Evolutionary conservation across 176 grass and related monocot species (phyloP).

Genomic region (Juncus effusus): DNA sequence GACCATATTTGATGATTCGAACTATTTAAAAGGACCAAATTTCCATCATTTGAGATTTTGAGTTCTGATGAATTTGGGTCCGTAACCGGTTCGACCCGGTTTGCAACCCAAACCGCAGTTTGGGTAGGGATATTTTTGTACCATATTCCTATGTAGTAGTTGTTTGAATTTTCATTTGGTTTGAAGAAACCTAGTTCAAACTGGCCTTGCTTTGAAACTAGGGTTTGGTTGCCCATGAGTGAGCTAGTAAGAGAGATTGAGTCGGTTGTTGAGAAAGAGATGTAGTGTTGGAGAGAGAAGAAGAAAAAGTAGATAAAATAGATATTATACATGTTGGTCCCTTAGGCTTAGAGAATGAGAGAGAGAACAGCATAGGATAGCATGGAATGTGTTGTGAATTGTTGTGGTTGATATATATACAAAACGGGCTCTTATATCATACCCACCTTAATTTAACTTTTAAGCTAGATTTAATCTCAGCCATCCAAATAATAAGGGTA

Average conservation of each 20-base stretch:
- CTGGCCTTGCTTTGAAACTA: not conserved
- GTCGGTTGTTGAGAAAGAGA: too few relatives aligned
- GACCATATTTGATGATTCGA: conserved; percentile 30
- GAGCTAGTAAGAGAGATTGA: not conserved
- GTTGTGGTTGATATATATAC: too few relatives aligned
- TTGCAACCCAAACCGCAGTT: conserved; percentile 31
- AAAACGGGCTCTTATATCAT: too few relatives aligned
- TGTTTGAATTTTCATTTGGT: not conserved
- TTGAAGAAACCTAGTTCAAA: conserved; percentile 16
- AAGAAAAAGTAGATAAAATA: too few relatives aligned
- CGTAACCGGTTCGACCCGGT: conserved; percentile 26
- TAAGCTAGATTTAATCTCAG: too few relatives aligned
- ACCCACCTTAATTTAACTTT: too few relatives aligned
- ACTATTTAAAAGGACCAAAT: conserved; percentile 21
- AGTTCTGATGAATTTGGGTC: conserved; percentile 22
- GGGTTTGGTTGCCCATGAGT: conserved; percentile 5
- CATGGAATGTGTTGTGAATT: too few relatives aligned
- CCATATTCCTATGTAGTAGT: conserved; percentile 33
- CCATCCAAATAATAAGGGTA: too few relatives aligned
- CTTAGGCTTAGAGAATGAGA: too few relatives aligned
- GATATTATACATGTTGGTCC: too few relatives aligned
- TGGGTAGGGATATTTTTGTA: conserved; percentile 21
- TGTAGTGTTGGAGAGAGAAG: too few relatives aligned
- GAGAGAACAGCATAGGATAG: too few relatives aligned
- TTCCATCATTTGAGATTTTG: conserved; percentile 19